phyloP scores from a whole-genome alignment of 2,329 filamentous ascomycete species.

The Xenoacremonium recifei region DNA sequence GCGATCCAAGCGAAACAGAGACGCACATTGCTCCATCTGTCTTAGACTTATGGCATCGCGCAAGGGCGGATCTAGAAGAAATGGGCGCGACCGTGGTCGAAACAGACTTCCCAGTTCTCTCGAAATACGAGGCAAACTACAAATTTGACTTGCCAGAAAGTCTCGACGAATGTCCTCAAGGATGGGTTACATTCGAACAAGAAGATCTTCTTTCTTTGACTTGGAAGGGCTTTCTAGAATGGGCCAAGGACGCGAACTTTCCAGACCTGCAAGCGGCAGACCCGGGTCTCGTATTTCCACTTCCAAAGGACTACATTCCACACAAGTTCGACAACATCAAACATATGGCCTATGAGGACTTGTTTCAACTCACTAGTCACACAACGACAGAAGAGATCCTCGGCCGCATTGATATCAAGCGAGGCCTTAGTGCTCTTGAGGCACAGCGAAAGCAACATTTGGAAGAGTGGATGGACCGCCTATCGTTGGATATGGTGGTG shows the following conservation, averaged over 20 bases:
- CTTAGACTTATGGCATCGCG: slow-evolving; percentile 28
- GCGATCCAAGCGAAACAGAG: slow-evolving; percentile 12
- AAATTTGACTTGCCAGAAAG: slow-evolving; percentile 12
- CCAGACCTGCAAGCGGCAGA: slow-evolving; percentile 6
- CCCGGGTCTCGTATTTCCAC: neutral
- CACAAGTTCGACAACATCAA: slow-evolving; percentile 1
- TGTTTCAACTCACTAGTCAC: neutral
- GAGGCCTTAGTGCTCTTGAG: neutral
- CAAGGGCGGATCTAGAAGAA: slow-evolving; percentile 34
- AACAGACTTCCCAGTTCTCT: slow-evolving; percentile 23
- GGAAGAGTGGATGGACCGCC: slow-evolving; percentile 48
- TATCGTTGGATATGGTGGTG: slow-evolving; percentile 42
- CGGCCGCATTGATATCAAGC: slow-evolving; percentile 33
- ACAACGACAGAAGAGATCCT: slow-evolving; percentile 39
- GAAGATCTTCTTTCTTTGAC: slow-evolving; percentile 10
- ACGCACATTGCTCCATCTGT: slow-evolving; percentile 19
- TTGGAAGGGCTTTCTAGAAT: slow-evolving; percentile 6
- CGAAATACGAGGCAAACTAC: slow-evolving; percentile 13
- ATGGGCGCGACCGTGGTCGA: slow-evolving; percentile 42
- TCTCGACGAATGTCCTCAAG: slow-evolving; percentile 4
- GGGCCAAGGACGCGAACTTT: neutral
- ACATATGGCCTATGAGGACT: neutral
- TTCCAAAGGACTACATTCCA: no score
- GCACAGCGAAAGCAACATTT: slow-evolving; percentile 37
- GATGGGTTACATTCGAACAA: slow-evolving; percentile 10